Evolutionary conservation across 164 flowering plant genomes (phyloP).

Genomic region (Vitis labrusca): DNA sequence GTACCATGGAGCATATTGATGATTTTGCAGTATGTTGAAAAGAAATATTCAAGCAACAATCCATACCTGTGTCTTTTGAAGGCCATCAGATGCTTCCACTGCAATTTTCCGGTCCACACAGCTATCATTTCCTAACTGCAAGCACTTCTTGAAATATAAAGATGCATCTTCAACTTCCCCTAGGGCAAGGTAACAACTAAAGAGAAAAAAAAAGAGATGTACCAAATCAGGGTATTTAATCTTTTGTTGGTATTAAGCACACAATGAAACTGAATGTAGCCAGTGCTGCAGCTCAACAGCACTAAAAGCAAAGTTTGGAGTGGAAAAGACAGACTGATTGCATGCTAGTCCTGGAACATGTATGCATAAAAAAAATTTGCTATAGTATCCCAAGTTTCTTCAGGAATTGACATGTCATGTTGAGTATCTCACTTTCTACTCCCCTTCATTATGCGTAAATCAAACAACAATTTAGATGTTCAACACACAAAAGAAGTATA

Average conservation of each 20-base stretch:
- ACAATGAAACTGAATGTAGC: background rate
- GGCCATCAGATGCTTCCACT: conserved; percentile 50
- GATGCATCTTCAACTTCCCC: conserved; percentile 51
- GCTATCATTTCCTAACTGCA: conserved; percentile 37
- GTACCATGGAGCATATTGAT: no score
- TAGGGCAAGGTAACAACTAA: conserved; percentile 46
- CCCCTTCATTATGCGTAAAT: no score
- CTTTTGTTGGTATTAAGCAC: background rate
- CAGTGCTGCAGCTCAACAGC: background rate
- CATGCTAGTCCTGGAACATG: no score
- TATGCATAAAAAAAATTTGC: no score
- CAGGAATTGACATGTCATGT: no score
- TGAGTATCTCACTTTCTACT: no score
- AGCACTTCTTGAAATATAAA: conserved; percentile 32
- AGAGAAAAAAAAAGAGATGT: conserved; percentile 2
- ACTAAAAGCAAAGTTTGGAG: background rate
- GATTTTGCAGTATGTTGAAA: background rate
- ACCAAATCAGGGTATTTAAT: background rate
- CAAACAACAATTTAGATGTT: no score
- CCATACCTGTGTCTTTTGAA: conserved; percentile 42
- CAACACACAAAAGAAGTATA: no score
- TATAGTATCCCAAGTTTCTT: no score
- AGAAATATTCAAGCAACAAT: conserved; percentile 4
- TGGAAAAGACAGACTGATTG: no score
- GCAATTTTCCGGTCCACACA: conserved; percentile 42